Base-by-base conservation (phyloP, 2,329 filamentous ascomycete genomes). In the Sporothrix schenckii region DNA sequence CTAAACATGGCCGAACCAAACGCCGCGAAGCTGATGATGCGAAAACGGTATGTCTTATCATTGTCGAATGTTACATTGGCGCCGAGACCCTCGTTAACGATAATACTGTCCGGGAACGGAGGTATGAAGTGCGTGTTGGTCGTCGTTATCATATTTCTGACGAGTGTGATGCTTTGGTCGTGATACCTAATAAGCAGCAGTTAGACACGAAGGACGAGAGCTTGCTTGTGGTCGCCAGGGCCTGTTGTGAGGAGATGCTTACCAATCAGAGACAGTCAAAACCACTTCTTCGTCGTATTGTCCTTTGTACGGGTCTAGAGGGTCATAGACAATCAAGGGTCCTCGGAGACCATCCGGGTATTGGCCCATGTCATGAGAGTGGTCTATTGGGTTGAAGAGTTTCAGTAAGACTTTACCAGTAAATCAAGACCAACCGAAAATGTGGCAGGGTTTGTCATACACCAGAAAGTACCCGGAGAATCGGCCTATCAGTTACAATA, bases 271-370 rank as follows among this genome's bases (percentile, higher is more conserved):
- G 1, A 89, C 75, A 0, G 84, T 85, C n/a, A 91, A 72, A 1
- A 87, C 80, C n/a, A 87, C 77, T 76, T 91, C 87, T 60, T 88
- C 83, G 58, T 89, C 87, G 71, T 86, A 88, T 39, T 83, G 74
- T 60, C 80, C 80, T 9, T 78, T 75, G 75, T 86, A 88, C 0
- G 86, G 87, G 30, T 86, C 81, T 0, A 83, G 76, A 0, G 83
- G 83, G 74, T 90, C 88, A 66, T 88, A 83, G 11, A 91, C 82
- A 70, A 91, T 86, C 54, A 91, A 75, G 0, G 87, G 80, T 1
- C 86, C 87, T n/a, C 88, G 86, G 56, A 90, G 81, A 19, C 88
- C 89, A 76, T 91, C 89, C 0, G 88, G 87, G 74, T 90, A 91
- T 75, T 90, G 88, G 1, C 84, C 87, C 79, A 84, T 84, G 69